Percentiles rank a stretch among this genome's conserved stretches.
These are phyloP conservation scores for Ophiostoma montium DNA, from an alignment of 2,329 filamentous ascomycete genomes.

Conservation along the genomic window DNA sequence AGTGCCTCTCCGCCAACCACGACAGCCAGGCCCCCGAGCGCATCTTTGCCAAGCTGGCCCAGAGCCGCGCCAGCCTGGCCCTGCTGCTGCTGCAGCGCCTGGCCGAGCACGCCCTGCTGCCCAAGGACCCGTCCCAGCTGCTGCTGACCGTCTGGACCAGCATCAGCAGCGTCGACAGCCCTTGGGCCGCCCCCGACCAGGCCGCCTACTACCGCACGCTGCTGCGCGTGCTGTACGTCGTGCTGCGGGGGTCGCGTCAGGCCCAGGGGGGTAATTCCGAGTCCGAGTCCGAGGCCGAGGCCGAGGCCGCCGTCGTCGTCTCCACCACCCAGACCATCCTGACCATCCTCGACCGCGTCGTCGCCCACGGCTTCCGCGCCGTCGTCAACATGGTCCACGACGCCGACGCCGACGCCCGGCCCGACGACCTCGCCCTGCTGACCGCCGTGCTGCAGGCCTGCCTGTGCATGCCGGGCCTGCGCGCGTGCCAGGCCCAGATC, in stretches of 20 bases:
- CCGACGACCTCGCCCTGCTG: constrained; percentile 73
- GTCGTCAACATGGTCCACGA: constrained; percentile 75
- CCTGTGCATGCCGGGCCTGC: constrained; percentile 62
- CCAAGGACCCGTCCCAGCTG: constrained; percentile 37
- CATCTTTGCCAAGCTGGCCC: constrained; percentile 67
- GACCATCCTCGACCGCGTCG: constrained; percentile 65
- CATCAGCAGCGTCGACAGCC: constrained; percentile 38
- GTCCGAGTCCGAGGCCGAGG: no score
- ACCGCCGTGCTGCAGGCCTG: constrained; percentile 80
- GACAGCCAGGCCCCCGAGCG: constrained; percentile 54
- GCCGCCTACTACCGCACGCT: constrained; percentile 68
- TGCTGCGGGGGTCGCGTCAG: constrained; percentile 51
- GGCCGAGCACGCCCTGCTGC: constrained; percentile 39
- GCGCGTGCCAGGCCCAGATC: constrained; percentile 56
- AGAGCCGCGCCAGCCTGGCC: constrained; percentile 64
- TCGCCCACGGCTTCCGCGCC: constrained; percentile 69
- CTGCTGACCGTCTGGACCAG: constrained; percentile 36
- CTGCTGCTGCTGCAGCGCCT: constrained; percentile 72
- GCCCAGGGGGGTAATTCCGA: no score
- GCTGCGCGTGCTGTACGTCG: constrained; percentile 72
- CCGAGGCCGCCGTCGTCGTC: constrained; percentile 25
- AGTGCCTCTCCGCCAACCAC: constrained; percentile 68
- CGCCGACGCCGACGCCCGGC: constrained; percentile 45
- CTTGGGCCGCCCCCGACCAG: constrained; percentile 34
- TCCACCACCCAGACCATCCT: constrained; percentile 49